Evolutionary conservation across 1,139 yeast genomes (phyloP).

Genomic region (Wickerhamomyces sp.): DNA sequence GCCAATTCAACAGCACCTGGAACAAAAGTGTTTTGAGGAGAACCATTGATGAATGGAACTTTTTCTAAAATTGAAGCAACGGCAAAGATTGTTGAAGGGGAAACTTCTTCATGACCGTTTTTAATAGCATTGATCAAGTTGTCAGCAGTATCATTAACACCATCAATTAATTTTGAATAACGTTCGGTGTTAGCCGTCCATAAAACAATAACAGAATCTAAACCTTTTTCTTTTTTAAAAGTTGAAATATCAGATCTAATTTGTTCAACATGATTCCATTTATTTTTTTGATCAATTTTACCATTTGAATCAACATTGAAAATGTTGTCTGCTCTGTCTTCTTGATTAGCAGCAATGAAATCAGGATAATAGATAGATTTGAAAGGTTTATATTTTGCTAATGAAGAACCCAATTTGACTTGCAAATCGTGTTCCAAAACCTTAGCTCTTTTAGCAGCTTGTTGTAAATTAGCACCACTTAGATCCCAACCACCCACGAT

Average conservation of each 20-base stretch:
- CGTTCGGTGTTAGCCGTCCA: conserved; percentile 99
- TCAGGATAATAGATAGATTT: conserved; percentile 92
- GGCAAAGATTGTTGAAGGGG: conserved; percentile 91
- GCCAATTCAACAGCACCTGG: conserved; percentile 94
- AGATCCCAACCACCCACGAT: conserved; percentile 96
- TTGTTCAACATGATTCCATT: conserved; percentile 88
- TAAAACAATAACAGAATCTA: conserved; percentile 84
- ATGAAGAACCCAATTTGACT: conserved; percentile 63
- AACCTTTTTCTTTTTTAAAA: conserved; percentile 66
- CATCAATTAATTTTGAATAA: conserved; percentile 70
- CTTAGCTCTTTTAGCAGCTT: conserved; percentile 81
- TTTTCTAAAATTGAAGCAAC: conserved; percentile 87
- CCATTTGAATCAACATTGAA: conserved; percentile 54
- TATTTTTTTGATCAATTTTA: conserved; percentile 50
- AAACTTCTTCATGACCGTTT: conserved; percentile 73
- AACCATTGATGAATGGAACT: conserved; percentile 89
- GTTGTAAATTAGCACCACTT: conserved; percentile 60
- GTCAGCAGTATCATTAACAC: conserved; percentile 87
- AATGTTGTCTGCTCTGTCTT: conserved; percentile 86
- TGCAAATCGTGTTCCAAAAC: conserved; percentile 87
- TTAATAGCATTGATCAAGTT: conserved; percentile 73
- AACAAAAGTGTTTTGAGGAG: conserved; percentile 96
- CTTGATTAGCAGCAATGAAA: conserved; percentile 93
- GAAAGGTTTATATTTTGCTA: conserved; percentile 66
- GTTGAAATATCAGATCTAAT: conserved; percentile 80